Evolutionary conservation across 805 yeast species (phyloP).

Genomic region (Saturnispora dispora): DNA sequence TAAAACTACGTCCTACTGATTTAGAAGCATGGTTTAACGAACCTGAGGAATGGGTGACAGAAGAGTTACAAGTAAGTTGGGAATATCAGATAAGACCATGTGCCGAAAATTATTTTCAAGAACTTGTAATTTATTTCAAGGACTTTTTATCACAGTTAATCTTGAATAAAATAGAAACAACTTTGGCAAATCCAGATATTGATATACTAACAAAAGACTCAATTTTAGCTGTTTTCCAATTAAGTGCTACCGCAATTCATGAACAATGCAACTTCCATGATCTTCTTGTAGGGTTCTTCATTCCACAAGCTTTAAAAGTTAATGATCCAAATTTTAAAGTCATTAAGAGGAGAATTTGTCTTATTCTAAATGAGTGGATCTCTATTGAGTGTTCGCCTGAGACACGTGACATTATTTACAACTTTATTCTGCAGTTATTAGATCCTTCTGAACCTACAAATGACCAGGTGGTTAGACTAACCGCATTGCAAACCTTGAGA

Average conservation of each 20-base stretch:
- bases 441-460: conserved; percentile 32
- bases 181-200: conserved; percentile 22
- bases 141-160: conserved; percentile 45
- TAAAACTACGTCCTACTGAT: conserved; percentile 66
- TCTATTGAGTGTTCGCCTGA: conserved; percentile 53
- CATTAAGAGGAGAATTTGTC: conserved; percentile 66
- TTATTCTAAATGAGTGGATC: conserved; percentile 76
- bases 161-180: conserved; percentile 46
- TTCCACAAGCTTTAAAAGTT: conserved; percentile 51
- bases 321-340: conserved; percentile 47
- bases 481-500: conserved; percentile 63
- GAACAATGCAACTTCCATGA: conserved; percentile 62
- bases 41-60: conserved; percentile 90
- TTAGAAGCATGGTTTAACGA: conserved; percentile 74
- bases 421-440: conserved; percentile 40
- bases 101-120: conserved; percentile 77
- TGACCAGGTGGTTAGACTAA: conserved; percentile 74
- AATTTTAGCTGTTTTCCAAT: conserved; percentile 72
- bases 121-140: conserved; percentile 56
- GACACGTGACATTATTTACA: conserved; percentile 50
- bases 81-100: conserved; percentile 82
- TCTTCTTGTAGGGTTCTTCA: conserved; percentile 46
- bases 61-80: conserved; percentile 67
- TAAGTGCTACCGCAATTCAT: conserved; percentile 58
- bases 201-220: conserved; percentile 70